Conservation (phyloP, 2,329 filamentous ascomycete genomes). For the Xylariaceae sp. region DNA sequence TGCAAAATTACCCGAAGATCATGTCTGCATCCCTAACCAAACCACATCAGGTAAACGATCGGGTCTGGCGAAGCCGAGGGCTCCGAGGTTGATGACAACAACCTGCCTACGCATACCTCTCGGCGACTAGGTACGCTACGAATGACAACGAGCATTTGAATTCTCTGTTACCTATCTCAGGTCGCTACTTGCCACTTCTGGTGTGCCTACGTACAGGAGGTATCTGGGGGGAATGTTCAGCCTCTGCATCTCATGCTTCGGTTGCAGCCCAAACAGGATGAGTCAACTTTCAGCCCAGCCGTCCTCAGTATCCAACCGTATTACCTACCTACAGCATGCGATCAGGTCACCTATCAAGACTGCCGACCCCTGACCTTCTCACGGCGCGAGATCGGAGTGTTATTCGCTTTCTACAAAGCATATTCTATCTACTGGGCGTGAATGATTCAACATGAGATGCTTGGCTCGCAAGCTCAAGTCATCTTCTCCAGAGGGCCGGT, state of each 20-base stretch:
- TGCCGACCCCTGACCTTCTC: neutral
- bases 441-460: neutral
- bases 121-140: neutral
- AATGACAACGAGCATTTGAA: conserved; percentile 16
- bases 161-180: conserved; percentile 19
- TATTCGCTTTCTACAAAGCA: neutral
- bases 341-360: neutral
- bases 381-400: conserved; percentile 18
- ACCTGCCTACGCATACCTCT: neutral
- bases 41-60: conserved; percentile 13
- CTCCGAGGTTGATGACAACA: conserved; percentile 4
- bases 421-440: neutral
- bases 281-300: conserved; percentile 2
- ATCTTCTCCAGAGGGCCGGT: conserved; percentile 7
- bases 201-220: neutral
- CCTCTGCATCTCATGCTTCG: neutral
- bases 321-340: neutral
- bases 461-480: conserved; percentile 5
- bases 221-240: neutral
- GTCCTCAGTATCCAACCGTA: neutral
- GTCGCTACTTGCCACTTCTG: neutral
- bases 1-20: conserved; percentile 7
- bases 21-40: conserved; percentile 8
- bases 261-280: conserved; percentile 1
- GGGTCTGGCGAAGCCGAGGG: conserved; percentile 3